phyloP scores from a whole-genome alignment of 805 yeast species.

The Pichia cabralensis region DNA sequence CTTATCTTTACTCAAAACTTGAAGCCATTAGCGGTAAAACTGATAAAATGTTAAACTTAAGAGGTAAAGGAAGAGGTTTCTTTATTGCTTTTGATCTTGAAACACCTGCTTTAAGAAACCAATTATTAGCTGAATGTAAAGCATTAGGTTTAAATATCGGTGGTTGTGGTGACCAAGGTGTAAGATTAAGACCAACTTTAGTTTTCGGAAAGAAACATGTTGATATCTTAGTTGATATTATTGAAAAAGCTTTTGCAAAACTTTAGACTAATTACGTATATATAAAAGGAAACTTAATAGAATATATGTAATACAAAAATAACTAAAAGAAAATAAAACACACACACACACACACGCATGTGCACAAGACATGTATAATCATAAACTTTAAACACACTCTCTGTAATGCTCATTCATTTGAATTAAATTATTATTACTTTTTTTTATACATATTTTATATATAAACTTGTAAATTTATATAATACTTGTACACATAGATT shows the following conservation, averaged over 20 bases:
- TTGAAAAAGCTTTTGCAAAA: constrained; percentile 24
- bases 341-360: no score
- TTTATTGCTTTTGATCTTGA: constrained; percentile 57
- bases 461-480: no score
- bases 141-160: constrained; percentile 54
- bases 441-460: no score
- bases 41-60: constrained; percentile 34
- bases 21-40: constrained; percentile 29
- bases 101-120: constrained; percentile 33
- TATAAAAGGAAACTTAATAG: no score
- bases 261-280: constrained; percentile 1
- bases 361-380: no score
- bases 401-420: no score
- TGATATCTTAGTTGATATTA: constrained; percentile 39
- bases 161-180: constrained; percentile 51
- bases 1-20: constrained; percentile 39
- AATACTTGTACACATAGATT: no score
- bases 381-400: no score
- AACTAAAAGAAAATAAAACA: no score
- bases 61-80: constrained; percentile 57
- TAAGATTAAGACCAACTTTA: constrained; percentile 58
- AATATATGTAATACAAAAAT: no score
- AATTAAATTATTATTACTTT: no score
- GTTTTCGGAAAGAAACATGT: constrained; percentile 54
- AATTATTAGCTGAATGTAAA: constrained; percentile 36